Conservation (phyloP, 306 rosid genomes). For the Carpinus fangiana region DNA sequence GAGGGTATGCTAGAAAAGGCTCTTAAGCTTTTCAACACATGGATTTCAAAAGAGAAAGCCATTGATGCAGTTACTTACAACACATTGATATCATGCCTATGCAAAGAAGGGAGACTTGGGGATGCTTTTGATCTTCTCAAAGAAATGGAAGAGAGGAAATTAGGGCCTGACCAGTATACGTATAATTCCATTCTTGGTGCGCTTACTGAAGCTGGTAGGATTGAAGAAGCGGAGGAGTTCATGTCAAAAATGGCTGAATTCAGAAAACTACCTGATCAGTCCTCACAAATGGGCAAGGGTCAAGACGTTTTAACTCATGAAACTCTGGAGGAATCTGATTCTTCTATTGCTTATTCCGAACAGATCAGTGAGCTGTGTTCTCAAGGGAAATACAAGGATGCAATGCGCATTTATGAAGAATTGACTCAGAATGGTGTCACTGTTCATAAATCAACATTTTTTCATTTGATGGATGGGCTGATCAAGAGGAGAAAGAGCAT, state of each 20-base stretch:
- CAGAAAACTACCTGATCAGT: conserved; percentile 32
- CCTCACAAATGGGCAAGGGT: conserved; percentile 23
- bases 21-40: conserved; percentile 60
- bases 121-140: conserved; percentile 58
- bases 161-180: conserved; percentile 67
- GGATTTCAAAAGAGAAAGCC: conserved; percentile 64
- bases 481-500: conserved; percentile 72
- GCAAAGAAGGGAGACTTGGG: conserved; percentile 70
- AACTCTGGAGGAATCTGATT: conserved; percentile 44
- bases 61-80: conserved; percentile 77
- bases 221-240: conserved; percentile 65
- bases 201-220: conserved; percentile 55
- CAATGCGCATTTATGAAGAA: conserved; percentile 63
- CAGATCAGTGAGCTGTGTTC: conserved; percentile 60
- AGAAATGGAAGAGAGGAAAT: conserved; percentile 65
- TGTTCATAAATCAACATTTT: conserved; percentile 49
- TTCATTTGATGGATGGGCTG: conserved; percentile 75
- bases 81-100: conserved; percentile 69
- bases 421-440: conserved; percentile 53
- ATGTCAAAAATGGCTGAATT: conserved; percentile 50
- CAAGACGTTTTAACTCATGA: conserved; percentile 34
- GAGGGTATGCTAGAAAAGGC: conserved; percentile 81
- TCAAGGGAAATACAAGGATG: conserved; percentile 75
- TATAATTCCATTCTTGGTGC: conserved; percentile 54
- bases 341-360: conserved; percentile 50